phyloP scores from a whole-genome alignment of 2,329 filamentous ascomycete species.

The Parafenestella ontariensis region DNA sequence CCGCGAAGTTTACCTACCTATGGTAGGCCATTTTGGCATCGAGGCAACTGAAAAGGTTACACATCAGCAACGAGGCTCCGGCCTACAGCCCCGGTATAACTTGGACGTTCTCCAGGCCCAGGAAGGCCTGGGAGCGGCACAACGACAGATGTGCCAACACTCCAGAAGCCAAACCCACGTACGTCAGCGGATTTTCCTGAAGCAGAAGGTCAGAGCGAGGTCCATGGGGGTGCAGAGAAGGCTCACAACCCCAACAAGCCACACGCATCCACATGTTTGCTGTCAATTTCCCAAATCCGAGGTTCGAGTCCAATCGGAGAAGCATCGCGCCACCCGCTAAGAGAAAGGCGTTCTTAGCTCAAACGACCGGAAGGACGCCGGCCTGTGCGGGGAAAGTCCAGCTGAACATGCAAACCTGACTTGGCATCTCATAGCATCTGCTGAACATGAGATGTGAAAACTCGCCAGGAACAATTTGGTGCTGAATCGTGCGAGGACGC shows the following conservation, averaged over 20 bases:
- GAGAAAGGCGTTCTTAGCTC: background rate
- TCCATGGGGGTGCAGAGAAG: background rate
- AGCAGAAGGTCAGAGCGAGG: background rate
- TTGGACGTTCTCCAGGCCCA: background rate
- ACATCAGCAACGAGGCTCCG: background rate
- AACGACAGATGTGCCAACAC: background rate
- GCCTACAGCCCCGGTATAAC: background rate
- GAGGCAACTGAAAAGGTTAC: background rate
- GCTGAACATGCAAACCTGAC: background rate
- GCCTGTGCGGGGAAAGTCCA: background rate
- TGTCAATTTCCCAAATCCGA: background rate
- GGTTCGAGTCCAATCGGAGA: background rate
- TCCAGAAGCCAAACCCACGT: background rate
- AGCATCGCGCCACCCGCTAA: background rate
- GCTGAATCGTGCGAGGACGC: background rate
- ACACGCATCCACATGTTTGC: background rate
- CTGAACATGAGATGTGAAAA: background rate
- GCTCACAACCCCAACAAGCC: background rate
- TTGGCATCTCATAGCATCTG: background rate
- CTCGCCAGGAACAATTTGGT: background rate
- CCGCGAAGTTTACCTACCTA: background rate
- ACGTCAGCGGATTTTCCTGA: background rate
- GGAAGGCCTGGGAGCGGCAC: background rate
- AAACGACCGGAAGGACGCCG: background rate
- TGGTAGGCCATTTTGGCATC: too few species aligned